Evolutionary conservation across 768 basidiomycete species (phyloP), one percentile per base, ranked within the genome.

Genomic region (Phallus indusiatus): DNA sequence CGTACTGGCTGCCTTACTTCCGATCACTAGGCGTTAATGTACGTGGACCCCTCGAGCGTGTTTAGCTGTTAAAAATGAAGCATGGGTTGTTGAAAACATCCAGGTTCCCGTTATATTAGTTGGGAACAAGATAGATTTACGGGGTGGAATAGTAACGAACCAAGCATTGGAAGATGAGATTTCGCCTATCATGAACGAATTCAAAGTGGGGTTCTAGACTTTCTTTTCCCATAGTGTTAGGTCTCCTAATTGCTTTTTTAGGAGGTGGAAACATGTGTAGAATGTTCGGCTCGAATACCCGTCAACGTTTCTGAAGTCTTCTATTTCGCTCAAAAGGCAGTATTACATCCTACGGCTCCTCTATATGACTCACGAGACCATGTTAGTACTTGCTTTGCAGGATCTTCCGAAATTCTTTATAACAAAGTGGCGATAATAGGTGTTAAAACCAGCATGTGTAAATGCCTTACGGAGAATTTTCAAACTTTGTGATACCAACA

Each of bases 211-310:
- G 73, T 66, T 22, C 21, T 3, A 11, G n/a, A n/a, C 20, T 51
- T 11, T 24, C 1, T 55, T 14, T 42, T 14, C 12, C 9, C 42
- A n/a, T 42, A 2, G 42, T 42, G 8, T 12, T 12, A 22, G 54
- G 50, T 47, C 42, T 55, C 36, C 60, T 48, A 55, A 28, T 28
- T 9, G 37, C 34, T 24, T n/a, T 24, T n/a, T 34, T 36, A 98
- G 95, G 94, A 97, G 81, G 94, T 97, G 56, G 94, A 97, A 69
- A 97, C 95, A 47, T 97, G 94, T 67, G 90, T 98, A 33, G 95
- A 98, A 74, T 92, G 90, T 67, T 95, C 93, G n/a, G 94, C 94
- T 3, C 87, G 88, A 69, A 74, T 88, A 54, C 86, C 90, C 24
- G 71, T 94, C 62, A 97, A 97, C 70, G 87, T 97, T 60, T 94